phyloP scores from a whole-genome alignment of 148 eudicot species.

The Spergularia bocconei region DNA sequence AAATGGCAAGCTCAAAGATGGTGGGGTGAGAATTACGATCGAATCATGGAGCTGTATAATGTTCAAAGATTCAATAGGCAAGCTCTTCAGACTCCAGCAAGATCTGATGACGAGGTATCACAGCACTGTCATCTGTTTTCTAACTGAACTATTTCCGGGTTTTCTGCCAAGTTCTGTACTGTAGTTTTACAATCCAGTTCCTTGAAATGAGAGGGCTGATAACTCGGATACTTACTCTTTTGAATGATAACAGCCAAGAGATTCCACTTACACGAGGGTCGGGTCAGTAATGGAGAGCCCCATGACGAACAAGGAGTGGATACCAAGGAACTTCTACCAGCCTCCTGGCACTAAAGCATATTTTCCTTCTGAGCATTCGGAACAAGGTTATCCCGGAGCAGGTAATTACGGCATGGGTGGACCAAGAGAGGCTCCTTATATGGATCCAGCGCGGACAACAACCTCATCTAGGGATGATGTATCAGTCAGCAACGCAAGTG shows the following conservation, averaged over 20 bases:
- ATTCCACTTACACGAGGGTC: conserved; percentile 73
- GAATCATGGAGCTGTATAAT: conserved; percentile 98
- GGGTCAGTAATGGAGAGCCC: conserved; percentile 86
- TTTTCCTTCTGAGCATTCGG: conserved; percentile 51
- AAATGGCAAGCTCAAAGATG: conserved; percentile 99
- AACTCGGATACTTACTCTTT: background rate
- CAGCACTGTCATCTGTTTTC: background rate
- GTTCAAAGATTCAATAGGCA: conserved; percentile 95
- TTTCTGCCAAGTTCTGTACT: background rate
- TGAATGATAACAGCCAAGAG: conserved; percentile 49
- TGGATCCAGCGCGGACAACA: conserved; percentile 84
- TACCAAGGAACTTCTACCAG: conserved; percentile 64
- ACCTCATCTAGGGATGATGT: conserved; percentile 82
- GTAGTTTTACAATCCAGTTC: background rate
- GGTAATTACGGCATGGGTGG: conserved; percentile 41
- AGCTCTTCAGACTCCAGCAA: conserved; percentile 81
- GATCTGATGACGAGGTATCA: conserved; percentile 91
- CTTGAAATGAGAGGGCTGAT: background rate
- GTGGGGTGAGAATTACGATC: conserved; percentile 98
- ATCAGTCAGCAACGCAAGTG: conserved; percentile 95
- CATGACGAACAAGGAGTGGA: conserved; percentile 84
- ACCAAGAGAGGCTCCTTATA: conserved; percentile 44
- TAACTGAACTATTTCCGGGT: background rate
- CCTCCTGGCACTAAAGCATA: conserved; percentile 53
- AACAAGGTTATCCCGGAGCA: conserved; percentile 49